Base-by-base conservation (phyloP, 805 yeast species). In the Candida nonsorbophila region DNA sequence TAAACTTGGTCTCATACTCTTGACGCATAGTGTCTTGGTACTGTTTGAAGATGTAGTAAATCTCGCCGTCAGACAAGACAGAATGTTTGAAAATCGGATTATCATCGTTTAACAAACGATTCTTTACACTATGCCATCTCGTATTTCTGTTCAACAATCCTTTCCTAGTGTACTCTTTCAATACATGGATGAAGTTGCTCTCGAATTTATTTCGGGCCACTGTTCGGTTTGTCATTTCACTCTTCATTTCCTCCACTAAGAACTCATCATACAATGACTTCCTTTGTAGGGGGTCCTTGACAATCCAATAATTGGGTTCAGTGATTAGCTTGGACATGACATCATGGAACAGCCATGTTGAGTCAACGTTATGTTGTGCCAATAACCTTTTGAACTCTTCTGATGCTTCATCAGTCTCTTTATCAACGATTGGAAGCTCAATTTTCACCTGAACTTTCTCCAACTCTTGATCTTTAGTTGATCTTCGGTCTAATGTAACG, bases 271-370 rank as follows among this genome's bases (percentile, higher is more conserved):
- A 86, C 14, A 74, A 49, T 15, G 59, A 58, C 41, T 76, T 74
- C 31, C 88, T 69, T 38, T 65, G 58, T 11, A 79, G 43, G 0
- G 94, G 69, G 45, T 81, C 84, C 4, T 62, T 55, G 2, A 84
- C 53, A 5, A 64, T 53, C 88, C 90, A 83, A 45, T 84, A 87
- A 10, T 77, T 59, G 2, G 79, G 73, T 39, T 80, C 78, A 3
- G 45, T 49, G 11, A 81, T 67, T 33, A 81, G 72, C 11, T 57
- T 54, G 14, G 72, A 68, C 55, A 86, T 75, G 1, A 83, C 80
- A 33, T 62, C 62, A 27, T 69, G 74, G 52, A 85, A 85, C 0
- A 92, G 69, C 88, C 90, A 83, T 0, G 81, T 70, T 0, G 82
- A 69, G 49, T 80, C 87, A 3, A 86, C 84, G 6, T 66, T 55